Percentiles rank a stretch among this genome's conserved stretches.
Evolutionary conservation across 2,329 filamentous ascomycete genomes (phyloP).

Genomic region (Juglanconis sp.): DNA sequence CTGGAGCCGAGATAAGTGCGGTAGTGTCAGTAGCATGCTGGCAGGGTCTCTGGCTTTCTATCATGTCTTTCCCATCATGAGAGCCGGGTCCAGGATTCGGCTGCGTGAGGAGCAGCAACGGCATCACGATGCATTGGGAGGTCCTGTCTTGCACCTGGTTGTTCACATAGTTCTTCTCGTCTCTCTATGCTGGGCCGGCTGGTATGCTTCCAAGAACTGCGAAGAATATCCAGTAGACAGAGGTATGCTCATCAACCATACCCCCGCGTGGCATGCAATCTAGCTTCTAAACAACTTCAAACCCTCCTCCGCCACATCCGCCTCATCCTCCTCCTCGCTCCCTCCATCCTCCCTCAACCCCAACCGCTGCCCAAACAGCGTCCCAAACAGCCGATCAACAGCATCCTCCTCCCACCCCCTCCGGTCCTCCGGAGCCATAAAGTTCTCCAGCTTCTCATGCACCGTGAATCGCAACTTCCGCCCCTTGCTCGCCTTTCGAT

Average conservation of each 20-base stretch:
- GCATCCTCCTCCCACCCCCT: slow-evolving; percentile 76
- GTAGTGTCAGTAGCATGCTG: slow-evolving; percentile 31
- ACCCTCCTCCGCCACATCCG: slow-evolving; percentile 50
- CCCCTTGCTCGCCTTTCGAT: slow-evolving; percentile 93
- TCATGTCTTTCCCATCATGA: slow-evolving; percentile 45
- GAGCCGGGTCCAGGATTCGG: slow-evolving; percentile 37
- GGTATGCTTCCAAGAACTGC: background rate
- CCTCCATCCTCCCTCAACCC: slow-evolving; percentile 58
- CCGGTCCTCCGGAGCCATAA: slow-evolving; percentile 89
- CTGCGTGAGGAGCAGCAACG: slow-evolving; percentile 16
- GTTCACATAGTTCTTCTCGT: slow-evolving; percentile 38
- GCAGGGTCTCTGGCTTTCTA: slow-evolving; percentile 43
- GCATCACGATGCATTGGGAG: slow-evolving; percentile 36
- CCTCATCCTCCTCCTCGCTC: slow-evolving; percentile 48
- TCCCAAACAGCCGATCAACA: slow-evolving; percentile 73
- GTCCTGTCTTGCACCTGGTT: slow-evolving; percentile 42
- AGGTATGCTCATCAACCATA: background rate
- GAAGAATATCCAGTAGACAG: background rate
- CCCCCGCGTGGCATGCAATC: background rate
- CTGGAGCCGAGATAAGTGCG: slow-evolving; percentile 31
- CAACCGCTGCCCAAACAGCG: slow-evolving; percentile 69
- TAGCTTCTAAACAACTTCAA: slow-evolving; percentile 51
- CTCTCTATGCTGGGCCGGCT: slow-evolving; percentile 29
- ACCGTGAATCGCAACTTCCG: slow-evolving; percentile 91
- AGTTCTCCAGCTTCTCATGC: slow-evolving; percentile 96